A percentile compares a stretch with the other conserved stretches of the same genome.
These are phyloP conservation scores for Clarireedia hainanense DNA, from an alignment of 2,329 filamentous ascomycete species.

Conservation along the genomic window DNA sequence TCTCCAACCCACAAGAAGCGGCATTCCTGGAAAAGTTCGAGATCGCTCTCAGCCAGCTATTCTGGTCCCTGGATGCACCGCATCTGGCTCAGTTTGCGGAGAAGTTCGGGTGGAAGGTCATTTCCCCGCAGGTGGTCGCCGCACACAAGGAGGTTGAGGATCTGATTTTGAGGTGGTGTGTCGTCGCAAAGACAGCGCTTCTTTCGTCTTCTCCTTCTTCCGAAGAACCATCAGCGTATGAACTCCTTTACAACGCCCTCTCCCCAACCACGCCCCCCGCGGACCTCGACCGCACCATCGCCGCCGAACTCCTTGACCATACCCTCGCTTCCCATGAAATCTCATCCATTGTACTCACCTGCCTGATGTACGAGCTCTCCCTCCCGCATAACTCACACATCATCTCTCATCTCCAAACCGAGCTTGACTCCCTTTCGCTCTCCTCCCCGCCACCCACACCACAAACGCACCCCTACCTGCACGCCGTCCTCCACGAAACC, in stretches of 20 bases:
- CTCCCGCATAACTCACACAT: constrained; percentile 26
- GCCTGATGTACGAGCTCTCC: constrained; percentile 49
- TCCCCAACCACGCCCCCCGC: background rate
- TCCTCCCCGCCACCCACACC: constrained; percentile 27
- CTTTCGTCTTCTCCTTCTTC: no score
- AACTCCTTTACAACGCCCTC: background rate
- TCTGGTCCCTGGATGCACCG: background rate
- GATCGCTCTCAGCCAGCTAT: background rate
- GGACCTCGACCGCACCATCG: constrained; percentile 32
- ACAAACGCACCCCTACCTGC: constrained; percentile 41
- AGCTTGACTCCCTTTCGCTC: background rate
- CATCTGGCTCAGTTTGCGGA: background rate
- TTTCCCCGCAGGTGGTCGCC: background rate
- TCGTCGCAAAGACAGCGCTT: background rate
- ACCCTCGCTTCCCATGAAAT: constrained; percentile 71
- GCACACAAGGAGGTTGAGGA: background rate
- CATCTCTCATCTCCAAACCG: constrained; percentile 16
- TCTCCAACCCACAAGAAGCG: background rate
- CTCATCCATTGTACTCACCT: constrained; percentile 57
- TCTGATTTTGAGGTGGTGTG: background rate
- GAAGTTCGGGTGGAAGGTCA: background rate
- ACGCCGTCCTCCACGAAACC: constrained; percentile 48
- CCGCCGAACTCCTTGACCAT: constrained; percentile 67
- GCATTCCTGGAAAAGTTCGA: background rate
- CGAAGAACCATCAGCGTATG: background rate